These are phyloP conservation scores for Pseudogymnoascus sp. DNA, from an alignment of 2,329 filamentous ascomycete genomes.

Conservation along the genomic window DNA sequence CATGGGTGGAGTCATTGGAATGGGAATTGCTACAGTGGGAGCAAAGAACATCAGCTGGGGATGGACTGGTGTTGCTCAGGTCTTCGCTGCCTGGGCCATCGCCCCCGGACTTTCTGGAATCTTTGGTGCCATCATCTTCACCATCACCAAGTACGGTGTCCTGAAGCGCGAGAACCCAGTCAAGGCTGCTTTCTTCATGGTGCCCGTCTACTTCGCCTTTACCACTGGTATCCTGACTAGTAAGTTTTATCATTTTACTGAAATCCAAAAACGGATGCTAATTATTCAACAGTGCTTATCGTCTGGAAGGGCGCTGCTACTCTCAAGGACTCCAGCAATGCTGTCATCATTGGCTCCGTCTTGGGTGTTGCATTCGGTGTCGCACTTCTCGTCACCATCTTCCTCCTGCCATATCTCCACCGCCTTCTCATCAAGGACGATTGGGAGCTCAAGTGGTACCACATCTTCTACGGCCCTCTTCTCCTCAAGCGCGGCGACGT, in stretches of 20 bases:
- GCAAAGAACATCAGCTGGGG: conserved; percentile 46
- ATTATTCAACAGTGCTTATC: conserved; percentile 24
- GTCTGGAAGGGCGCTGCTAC: conserved; percentile 35
- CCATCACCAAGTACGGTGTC: conserved; percentile 35
- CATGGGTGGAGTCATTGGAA: conserved; percentile 50
- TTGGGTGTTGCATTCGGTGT: conserved; percentile 33
- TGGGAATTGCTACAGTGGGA: conserved; percentile 48
- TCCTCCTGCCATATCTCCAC: conserved; percentile 41
- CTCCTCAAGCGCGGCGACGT: conserved; percentile 32
- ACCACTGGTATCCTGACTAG: conserved; percentile 34
- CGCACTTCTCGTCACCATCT: conserved; percentile 31
- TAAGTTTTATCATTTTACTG: conserved; percentile 13
- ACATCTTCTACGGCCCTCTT: conserved; percentile 35
- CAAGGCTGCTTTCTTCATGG: conserved; percentile 31
- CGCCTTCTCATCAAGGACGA: conserved; percentile 36
- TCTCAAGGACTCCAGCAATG: conserved; percentile 25
- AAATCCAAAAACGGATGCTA: not conserved
- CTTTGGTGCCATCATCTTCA: conserved; percentile 42
- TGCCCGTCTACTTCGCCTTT: conserved; percentile 35
- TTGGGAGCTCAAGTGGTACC: conserved; percentile 34
- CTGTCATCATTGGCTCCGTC: conserved; percentile 33
- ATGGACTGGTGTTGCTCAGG: conserved; percentile 47
- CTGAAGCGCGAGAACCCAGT: conserved; percentile 34
- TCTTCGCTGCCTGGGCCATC: conserved; percentile 53
- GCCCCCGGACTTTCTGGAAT: conserved; percentile 46